Evolutionary conservation across 805 yeast genomes (phyloP).

Genomic region (Lachancea sp.): DNA sequence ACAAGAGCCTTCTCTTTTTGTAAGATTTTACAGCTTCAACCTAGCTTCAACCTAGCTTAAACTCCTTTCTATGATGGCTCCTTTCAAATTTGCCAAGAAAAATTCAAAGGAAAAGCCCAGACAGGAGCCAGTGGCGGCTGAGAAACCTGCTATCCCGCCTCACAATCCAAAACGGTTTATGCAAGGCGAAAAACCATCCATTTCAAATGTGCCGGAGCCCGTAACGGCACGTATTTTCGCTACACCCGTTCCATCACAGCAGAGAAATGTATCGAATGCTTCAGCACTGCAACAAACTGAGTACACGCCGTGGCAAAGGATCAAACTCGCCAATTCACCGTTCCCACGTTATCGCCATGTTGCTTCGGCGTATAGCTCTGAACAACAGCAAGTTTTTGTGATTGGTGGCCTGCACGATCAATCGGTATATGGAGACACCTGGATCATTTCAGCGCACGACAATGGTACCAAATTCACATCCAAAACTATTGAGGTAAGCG

Average conservation of each 20-base stretch:
- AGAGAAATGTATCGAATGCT: slow-evolving; percentile 30
- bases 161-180: slow-evolving; percentile 5
- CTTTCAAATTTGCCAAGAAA: slow-evolving; percentile 52
- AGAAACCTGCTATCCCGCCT: slow-evolving; percentile 13
- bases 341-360: slow-evolving; percentile 95
- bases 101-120: slow-evolving; percentile 32
- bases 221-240: not conserved
- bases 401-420: slow-evolving; percentile 96
- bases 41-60: not conserved
- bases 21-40: not conserved
- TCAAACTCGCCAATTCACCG: slow-evolving; percentile 65
- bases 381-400: slow-evolving; percentile 72
- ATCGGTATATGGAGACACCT: slow-evolving; percentile 89
- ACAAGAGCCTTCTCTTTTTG: no score
- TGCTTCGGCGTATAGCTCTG: slow-evolving; percentile 67
- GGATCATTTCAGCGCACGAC: slow-evolving; percentile 60
- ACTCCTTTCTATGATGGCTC: slow-evolving; percentile 39
- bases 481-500: slow-evolving; percentile 59
- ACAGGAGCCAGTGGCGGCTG: slow-evolving; percentile 13
- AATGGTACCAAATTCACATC: slow-evolving; percentile 36
- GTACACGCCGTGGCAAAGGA: slow-evolving; percentile 59
- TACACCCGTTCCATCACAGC: slow-evolving; percentile 17
- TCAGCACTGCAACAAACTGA: slow-evolving; percentile 20
- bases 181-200: slow-evolving; percentile 1
- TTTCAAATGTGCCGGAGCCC: slow-evolving; percentile 2